These are phyloP conservation scores for Aphanomyces cochlioides DNA, from an alignment of 352 stramenopile genomes.

Conservation along the genomic window DNA sequence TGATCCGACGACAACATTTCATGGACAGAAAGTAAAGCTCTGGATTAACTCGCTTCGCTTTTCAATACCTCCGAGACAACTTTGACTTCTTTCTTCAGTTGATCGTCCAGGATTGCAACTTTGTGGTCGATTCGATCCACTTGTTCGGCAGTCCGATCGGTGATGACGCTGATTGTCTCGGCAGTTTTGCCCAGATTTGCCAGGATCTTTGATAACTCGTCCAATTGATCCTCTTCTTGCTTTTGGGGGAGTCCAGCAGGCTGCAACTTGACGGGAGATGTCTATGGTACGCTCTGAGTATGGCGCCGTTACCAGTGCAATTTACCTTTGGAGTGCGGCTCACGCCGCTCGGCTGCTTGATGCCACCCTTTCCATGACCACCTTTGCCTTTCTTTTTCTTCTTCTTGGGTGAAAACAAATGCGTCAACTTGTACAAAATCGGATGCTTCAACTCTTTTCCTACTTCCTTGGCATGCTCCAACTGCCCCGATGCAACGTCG, in stretches of 20 bases:
- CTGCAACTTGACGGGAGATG: conserved; percentile 8
- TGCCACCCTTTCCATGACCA: background rate
- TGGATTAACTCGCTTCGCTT: conserved; percentile 5
- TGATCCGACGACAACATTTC: conserved; percentile 81
- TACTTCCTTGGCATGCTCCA: conserved; percentile 74
- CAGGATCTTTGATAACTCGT: conserved; percentile 54
- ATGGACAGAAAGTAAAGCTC: conserved; percentile 61
- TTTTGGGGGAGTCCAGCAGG: background rate
- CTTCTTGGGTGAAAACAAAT: conserved; percentile 51
- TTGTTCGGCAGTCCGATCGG: conserved; percentile 63
- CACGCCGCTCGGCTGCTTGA: background rate
- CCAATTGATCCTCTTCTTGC: conserved; percentile 43
- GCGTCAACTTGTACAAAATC: conserved; percentile 43
- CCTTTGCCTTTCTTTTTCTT: conserved; percentile 15
- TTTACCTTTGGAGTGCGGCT: too few relatives aligned
- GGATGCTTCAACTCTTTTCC: conserved; percentile 63
- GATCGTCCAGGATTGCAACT: conserved; percentile 58
- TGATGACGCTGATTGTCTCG: conserved; percentile 59
- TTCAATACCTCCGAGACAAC: conserved; percentile 29
- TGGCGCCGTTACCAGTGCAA: too few relatives aligned
- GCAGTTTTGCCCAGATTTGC: conserved; percentile 71
- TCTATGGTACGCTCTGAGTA: background rate
- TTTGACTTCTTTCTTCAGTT: conserved; percentile 62
- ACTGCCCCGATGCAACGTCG: conserved; percentile 49
- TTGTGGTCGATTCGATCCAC: conserved; percentile 67